Percentiles rank a stretch among this genome's conserved stretches.
These are phyloP conservation scores for Amaranthus tricolor DNA, from an alignment of 179 eudicot genomes.

Conservation along the genomic window DNA sequence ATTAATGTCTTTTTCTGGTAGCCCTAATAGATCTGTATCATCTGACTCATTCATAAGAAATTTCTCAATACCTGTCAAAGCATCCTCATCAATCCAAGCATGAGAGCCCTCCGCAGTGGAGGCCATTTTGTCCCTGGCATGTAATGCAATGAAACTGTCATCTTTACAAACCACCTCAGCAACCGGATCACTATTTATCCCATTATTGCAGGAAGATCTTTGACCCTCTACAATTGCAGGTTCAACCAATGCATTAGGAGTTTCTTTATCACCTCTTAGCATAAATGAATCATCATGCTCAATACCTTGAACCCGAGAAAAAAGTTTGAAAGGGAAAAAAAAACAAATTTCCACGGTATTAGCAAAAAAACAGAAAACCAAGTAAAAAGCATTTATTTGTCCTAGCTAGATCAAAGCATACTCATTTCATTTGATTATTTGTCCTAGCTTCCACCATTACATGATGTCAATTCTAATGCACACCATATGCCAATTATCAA, in stretches of 20 bases:
- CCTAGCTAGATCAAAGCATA: background rate
- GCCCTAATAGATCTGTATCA: slow-evolving; percentile 19
- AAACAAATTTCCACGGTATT: background rate
- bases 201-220: slow-evolving; percentile 14
- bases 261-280: slow-evolving; percentile 22
- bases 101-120: slow-evolving; percentile 13
- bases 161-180: slow-evolving; percentile 19
- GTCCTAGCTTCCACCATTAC: too few relatives aligned
- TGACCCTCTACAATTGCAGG: slow-evolving; percentile 22
- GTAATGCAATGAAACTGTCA: slow-evolving; percentile 16
- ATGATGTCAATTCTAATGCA: too few relatives aligned
- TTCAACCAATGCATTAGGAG: slow-evolving; percentile 10
- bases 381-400: background rate
- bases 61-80: slow-evolving; percentile 31
- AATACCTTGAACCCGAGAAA: slow-evolving; percentile 20
- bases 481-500: too few relatives aligned
- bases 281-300: slow-evolving; percentile 10
- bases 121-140: slow-evolving; percentile 10
- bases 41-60: slow-evolving; percentile 40
- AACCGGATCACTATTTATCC: slow-evolving; percentile 13
- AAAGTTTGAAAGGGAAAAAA: background rate
- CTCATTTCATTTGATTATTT: background rate
- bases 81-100: slow-evolving; percentile 13
- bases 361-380: background rate
- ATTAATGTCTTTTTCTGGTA: slow-evolving; percentile 21